Evolutionary conservation across 176 grass and related monocot genomes (phyloP), one percentile per base, ranked within the genome.

Genomic region (Stipa capillata): DNA sequence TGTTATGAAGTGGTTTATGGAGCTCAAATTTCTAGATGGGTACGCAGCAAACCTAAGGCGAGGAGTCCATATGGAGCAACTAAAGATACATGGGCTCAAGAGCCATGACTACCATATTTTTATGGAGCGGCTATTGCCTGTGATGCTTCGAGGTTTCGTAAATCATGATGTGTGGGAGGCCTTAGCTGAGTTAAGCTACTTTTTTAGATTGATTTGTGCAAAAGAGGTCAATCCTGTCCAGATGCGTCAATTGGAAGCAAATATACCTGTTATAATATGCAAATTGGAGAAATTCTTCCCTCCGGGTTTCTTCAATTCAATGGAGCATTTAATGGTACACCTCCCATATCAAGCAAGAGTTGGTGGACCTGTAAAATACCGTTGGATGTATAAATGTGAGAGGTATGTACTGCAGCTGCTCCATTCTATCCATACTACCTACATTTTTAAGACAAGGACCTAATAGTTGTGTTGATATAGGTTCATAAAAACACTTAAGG

Each of bases 321-420:
- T 83, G 69, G 8, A 73, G 18, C 69, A 83, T 73, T 18, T 83
- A 12, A 14, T 62, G 12, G 2, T 83, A 4, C 68, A 74, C 44
- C 34, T 73, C 5, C 37, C 69, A 42, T 80, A 55, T 69, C 61
- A 79, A 66, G 76, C 43, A 2, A 59, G 65, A 35, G 35, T 85
- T 5, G 45, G 39, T 25, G 65, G 83, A 0, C 83, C 51, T 5
- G 52, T 73, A 12, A 70, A 65, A 6, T 85, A 69, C 16, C 28
- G 39, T 8, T 79, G 64, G 83, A 85, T 85, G 65, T 85, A 73
- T 62, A 10, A 20, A 71, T 7, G 60, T 32, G 83, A 85, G n/a
- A 85, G 73, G 75, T 85, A 25, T 15, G 11, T 0, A 34, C 5
- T 24, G 4, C 0, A 14, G 24, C 24, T 33, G 20, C 3, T 13